Conservation (phyloP, 257 asterid genomes). For the Leptodermis oblonga region DNA sequence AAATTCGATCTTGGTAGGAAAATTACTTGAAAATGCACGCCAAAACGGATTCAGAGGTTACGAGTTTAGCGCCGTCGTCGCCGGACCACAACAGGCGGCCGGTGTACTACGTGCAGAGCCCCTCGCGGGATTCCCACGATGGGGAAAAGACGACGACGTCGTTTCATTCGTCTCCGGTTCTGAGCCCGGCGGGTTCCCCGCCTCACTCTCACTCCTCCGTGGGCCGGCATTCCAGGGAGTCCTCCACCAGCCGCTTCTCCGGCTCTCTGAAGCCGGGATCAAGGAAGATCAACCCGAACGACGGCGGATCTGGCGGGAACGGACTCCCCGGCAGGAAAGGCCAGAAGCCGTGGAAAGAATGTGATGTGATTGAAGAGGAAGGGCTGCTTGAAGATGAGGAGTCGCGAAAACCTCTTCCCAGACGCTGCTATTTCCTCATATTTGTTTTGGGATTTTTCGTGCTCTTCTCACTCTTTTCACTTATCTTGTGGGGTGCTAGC, state of each 20-base stretch:
- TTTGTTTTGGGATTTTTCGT: constrained; percentile 55
- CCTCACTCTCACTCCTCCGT: constrained; percentile 78
- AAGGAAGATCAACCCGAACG: constrained; percentile 61
- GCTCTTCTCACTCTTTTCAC: constrained; percentile 59
- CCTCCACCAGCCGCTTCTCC: constrained; percentile 82
- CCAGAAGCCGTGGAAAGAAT: constrained; percentile 47
- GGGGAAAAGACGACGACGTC: constrained; percentile 83
- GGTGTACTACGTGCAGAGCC: constrained; percentile 85
- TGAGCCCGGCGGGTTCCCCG: constrained; percentile 75
- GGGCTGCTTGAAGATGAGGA: constrained; percentile 56
- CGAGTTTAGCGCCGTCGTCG: constrained; percentile 86
- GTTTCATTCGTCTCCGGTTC: constrained; percentile 70
- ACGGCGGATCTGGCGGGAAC: constrained; percentile 52
- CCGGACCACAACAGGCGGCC: constrained; percentile 74
- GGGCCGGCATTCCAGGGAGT: constrained; percentile 82
- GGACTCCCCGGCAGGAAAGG: constrained; percentile 30
- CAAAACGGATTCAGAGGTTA: constrained; percentile 69
- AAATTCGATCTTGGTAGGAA: background rate
- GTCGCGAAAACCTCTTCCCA: constrained; percentile 38
- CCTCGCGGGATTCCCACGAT: constrained; percentile 85
- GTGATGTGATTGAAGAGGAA: constrained; percentile 76
- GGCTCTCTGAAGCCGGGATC: constrained; percentile 82
- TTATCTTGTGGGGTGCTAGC: constrained; percentile 64
- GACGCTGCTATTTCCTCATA: constrained; percentile 57
- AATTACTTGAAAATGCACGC: constrained; percentile 48